Evolutionary conservation across 225 moss, liverwort and hornwort species (phyloP), one percentile per base, ranked within the genome.

Genomic region (Marchantia polymorpha): DNA sequence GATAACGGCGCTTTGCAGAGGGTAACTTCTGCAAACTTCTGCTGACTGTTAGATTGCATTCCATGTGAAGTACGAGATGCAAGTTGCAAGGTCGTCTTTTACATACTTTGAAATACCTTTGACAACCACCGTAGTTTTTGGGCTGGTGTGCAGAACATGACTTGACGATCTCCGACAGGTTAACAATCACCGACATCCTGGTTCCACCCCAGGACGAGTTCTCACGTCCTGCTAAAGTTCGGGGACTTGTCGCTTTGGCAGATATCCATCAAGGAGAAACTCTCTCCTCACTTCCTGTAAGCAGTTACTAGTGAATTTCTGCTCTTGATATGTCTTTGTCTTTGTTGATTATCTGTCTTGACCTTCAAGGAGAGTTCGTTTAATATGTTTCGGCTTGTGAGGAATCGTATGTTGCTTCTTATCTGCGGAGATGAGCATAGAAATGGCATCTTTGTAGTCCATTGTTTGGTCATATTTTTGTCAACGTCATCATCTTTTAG

Each of bases 251-350:
- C 16, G 92, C 87, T 73, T 77, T 92, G 56, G 81, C 89, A 79
- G 83, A 92, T 72, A 90, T 96, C 65, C 80, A 79, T 76, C 91
- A 87, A 59, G 96, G 96, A 39, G 91, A 96, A 89, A 90, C 86
- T 83, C 86, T 96, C 58, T 91, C 91, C 81, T 90, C 87, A 69
- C 78, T 96, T 64, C 96, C 94, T 85, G 96, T 96, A 86, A 81
- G 83, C n/a, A 23, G 56, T 27, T 20, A 31, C 12, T n/a, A 46
- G 27, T 20, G 15, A 55, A 39, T 12, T 13, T 61, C 26, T 69
- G 31, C 65, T 65, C 26, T 65, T 14, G 60, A 60, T 19, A 17
- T 15, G 14, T 60, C n/a, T 0, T 17, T 13, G 8, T 12, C 12
- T 1, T 50, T 71, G 17, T n/a, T 22, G 49, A 50, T 7, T 50